phyloP scores from a whole-genome alignment of 2,329 filamentous ascomycete genomes.

The Botrytis fabae region DNA sequence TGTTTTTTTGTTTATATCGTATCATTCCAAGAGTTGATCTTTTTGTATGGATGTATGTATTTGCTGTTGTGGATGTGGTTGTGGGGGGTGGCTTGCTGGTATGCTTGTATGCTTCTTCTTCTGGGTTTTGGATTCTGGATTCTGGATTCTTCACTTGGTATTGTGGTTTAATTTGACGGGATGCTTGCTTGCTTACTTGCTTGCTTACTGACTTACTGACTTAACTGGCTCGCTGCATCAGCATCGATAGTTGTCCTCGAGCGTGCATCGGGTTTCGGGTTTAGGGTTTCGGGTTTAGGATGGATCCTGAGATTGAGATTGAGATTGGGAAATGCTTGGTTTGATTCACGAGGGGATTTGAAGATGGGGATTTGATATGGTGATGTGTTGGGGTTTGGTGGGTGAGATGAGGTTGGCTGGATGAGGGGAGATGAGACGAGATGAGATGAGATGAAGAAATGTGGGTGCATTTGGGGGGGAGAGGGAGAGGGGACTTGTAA shows the following conservation, averaged over 20 bases:
- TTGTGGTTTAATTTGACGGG: not conserved
- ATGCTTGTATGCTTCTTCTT: not conserved
- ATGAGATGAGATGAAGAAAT: not conserved
- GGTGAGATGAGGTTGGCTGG: not conserved
- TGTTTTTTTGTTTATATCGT: not conserved
- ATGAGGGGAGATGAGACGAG: not conserved
- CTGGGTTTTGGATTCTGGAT: not conserved
- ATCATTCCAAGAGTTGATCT: not conserved
- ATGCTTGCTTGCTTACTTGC: not conserved
- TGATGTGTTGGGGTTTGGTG: not conserved
- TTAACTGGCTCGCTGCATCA: not conserved
- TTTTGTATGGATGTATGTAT: too few species aligned
- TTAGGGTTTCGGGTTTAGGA: too few species aligned
- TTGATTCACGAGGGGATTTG: not conserved
- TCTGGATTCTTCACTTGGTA: not conserved
- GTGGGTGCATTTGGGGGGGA: not conserved
- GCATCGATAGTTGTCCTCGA: not conserved
- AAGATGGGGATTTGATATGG: too few species aligned
- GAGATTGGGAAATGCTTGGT: not conserved
- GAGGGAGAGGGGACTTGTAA: not conserved
- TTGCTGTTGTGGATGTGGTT: too few species aligned
- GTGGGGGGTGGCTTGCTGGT: too few species aligned
- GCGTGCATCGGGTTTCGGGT: not conserved
- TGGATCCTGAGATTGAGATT: not conserved
- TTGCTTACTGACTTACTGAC: not conserved